Evolutionary conservation across 805 yeast species (phyloP), one percentile per base, ranked within the genome.

Genomic region (Schwanniomyces pseudopolymorphus): DNA sequence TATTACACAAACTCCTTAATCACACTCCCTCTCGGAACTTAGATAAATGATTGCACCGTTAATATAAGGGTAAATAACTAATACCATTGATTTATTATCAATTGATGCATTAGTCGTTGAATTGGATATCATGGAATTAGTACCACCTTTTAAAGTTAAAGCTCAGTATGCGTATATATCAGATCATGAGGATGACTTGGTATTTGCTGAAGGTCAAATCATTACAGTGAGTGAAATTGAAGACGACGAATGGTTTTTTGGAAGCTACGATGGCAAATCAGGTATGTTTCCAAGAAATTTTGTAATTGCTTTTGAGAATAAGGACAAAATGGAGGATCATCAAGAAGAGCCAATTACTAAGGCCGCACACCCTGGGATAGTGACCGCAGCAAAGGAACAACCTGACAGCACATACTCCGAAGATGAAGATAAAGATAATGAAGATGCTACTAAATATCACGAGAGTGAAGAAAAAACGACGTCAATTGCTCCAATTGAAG

Each of bases 281-380:
- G 99, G 99, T 6, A 84, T 91, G 70, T 94, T 94, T 57, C 99
- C 99, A 3, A 81, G 79, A 61, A 83, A 81, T 59, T 92, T 89
- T 69, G 98, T 92, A 4, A 80, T 80, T 42, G 45, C 51, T 19
- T 19, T 52, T n/a, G 17, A 19, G 4, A 20, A 20, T 36, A 21
- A 16, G 2, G 25, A 3, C 4, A 8, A 20, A 20, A 16, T 4
- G 3, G 16, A 19, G 39, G 7, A 16, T 9, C 16, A 36, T 4
- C 3, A 19, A 4, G 25, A 10, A 3, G 22, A 20, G 7, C 9
- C 25, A 13, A 10, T 7, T 20, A 11, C 13, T 25, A 36, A 36
- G 11, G 3, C 22, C 25, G 16, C 6, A 13, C 42, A 26, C 20
- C 31, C 39, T 26, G 46, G 42, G 21, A 13, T 44, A 7, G 36